A percentile compares a stretch with the other conserved stretches of the same genome.
Conservation (phyloP, 2,329 filamentous ascomycete species). For the Aspergillaceae sp. region DNA sequence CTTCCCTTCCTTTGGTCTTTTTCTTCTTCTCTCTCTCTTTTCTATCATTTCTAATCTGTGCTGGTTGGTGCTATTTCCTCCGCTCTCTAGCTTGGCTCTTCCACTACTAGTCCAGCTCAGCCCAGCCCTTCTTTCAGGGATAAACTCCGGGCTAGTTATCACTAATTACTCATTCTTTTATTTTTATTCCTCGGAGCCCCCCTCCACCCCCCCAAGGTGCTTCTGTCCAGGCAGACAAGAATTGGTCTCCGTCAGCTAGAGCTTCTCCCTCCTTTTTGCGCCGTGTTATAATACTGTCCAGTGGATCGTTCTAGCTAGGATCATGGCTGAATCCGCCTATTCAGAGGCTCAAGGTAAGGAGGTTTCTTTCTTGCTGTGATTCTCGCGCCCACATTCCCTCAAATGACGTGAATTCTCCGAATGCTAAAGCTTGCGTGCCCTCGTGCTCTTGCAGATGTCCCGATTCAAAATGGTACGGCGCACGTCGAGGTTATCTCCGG, state of each 20-base stretch:
- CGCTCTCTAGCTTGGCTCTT: too few relatives aligned
- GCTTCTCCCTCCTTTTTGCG: neutral
- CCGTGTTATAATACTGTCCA: neutral
- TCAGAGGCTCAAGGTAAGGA: neutral
- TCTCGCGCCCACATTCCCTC: too few relatives aligned
- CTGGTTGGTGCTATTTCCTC: neutral
- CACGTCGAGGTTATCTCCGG: conserved; percentile 37
- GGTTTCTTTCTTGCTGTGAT: too few relatives aligned
- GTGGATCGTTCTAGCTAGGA: neutral
- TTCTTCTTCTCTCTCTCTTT: neutral
- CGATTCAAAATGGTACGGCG: conserved; percentile 6
- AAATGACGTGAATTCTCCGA: neutral
- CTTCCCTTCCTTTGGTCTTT: neutral
- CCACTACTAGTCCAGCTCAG: too few relatives aligned
- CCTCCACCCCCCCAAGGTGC: too few relatives aligned
- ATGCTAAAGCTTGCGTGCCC: neutral
- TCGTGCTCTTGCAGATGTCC: neutral
- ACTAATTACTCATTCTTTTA: too few relatives aligned
- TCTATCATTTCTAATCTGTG: neutral
- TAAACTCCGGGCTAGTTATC: too few relatives aligned
- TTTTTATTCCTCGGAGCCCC: too few relatives aligned
- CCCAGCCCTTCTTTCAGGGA: too few relatives aligned
- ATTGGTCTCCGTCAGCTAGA: neutral
- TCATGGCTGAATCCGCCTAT: neutral
- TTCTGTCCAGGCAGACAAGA: too few relatives aligned